A percentile compares a stretch with the other conserved stretches of the same genome.
phyloP scores from a whole-genome alignment of 495 filamentous ascomycete genomes.

The Talaromyces ruber region DNA sequence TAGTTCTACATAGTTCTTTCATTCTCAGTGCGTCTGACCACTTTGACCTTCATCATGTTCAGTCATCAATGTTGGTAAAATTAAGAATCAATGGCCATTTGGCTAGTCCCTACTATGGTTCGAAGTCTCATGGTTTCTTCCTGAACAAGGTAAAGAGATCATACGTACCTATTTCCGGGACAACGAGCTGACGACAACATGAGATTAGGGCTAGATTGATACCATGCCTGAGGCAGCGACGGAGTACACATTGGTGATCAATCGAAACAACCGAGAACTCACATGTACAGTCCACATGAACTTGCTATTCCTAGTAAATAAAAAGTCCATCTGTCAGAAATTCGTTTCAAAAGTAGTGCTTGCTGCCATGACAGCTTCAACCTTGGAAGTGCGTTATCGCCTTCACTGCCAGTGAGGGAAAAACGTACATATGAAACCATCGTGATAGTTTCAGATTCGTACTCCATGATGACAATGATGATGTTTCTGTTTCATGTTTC shows the following conservation, averaged over 20 bases:
- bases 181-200: neutral
- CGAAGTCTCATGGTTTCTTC: neutral
- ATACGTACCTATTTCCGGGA: neutral
- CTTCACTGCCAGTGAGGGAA: too few species aligned
- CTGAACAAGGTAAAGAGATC: neutral
- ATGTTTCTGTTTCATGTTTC: neutral
- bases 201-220: neutral
- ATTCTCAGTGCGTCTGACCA: neutral
- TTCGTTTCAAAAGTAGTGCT: neutral
- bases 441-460: neutral
- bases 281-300: neutral
- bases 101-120: neutral
- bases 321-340: neutral
- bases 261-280: neutral
- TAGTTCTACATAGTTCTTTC: neutral
- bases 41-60: neutral
- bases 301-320: neutral
- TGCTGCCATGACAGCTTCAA: neutral
- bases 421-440: neutral
- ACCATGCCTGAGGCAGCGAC: neutral
- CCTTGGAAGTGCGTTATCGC: too few species aligned
- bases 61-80: too few species aligned
- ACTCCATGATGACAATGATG: neutral
- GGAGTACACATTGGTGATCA: neutral
- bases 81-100: too few species aligned